Evolutionary conservation across 2,329 filamentous ascomycete species (phyloP), one percentile per base, ranked within the genome.

Genomic region (Mycosphaerella sp.): DNA sequence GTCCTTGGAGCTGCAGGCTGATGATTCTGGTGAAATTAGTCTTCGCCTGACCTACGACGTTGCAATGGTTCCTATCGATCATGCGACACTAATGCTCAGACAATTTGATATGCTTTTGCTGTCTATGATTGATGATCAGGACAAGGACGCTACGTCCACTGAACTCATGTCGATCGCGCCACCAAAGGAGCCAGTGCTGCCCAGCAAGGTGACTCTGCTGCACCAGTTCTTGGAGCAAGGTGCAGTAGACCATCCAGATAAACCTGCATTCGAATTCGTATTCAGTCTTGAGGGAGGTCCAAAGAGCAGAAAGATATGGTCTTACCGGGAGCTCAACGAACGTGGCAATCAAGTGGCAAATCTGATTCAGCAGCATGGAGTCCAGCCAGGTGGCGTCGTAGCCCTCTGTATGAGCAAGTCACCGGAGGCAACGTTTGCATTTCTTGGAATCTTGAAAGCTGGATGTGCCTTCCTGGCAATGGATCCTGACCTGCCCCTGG

Each of bases 371-470:
- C 59, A 66, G 0, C 67, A 74, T 16, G 76, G 74, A 2, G 69
- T 80, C 0, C 55, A 65, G 0, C 72, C 79, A 0, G 84, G 86
- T 0, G 72, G 72, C 21, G 80, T 90, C 4, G 74, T 95, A 17
- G 87, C 82, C 0, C 77, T 91, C 7, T 89, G 86, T 63, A 94
- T 94, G 62, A 82, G 89, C 50, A 95, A 95, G 64, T 90, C 85
- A 54, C 84, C 89, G 0, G 85, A 91, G 63, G 89, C 88, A 0
- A 90, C 87, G 34, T 87, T 93, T 61, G 79, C 85, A 0, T 89
- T 94, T 35, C 72, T 94, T 1, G 89, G 88, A 1, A 84, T 93
- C 48, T 71, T 94, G 28, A 95, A 95, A 66, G 81, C 85, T 5
- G 89, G 89, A 0, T 90, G 85, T 64, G 80, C 85, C 1, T 94